Evolutionary conservation across 441 rosid genomes (phyloP).

Genomic region (Arabidopsis lyrata): DNA sequence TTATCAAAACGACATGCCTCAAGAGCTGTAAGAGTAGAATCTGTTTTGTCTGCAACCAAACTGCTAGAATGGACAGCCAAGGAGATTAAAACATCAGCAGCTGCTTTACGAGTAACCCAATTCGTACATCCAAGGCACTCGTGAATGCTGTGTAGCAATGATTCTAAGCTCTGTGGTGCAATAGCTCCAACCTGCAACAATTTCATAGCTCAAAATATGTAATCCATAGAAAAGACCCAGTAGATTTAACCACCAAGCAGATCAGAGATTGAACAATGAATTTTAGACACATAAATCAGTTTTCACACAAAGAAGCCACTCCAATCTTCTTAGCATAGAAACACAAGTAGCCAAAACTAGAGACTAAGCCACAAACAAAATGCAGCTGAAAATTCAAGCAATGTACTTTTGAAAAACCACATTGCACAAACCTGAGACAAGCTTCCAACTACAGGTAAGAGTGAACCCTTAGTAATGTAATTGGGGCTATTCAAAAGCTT

Average conservation of each 20-base stretch:
- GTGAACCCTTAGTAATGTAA: conserved; percentile 76
- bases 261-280: not conserved
- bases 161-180: conserved; percentile 83
- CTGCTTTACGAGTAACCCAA: conserved; percentile 97
- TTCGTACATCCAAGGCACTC: conserved; percentile 87
- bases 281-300: not conserved
- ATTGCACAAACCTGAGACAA: conserved; percentile 81
- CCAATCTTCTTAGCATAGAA: conserved; percentile 18
- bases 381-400: conserved; percentile 11
- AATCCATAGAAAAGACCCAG: not conserved
- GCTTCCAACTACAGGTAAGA: conserved; percentile 76
- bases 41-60: conserved; percentile 71
- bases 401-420: conserved; percentile 8
- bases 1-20: conserved; percentile 96
- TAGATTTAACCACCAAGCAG: conserved; percentile 14
- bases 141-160: conserved; percentile 78
- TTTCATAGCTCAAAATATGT: conserved; percentile 8
- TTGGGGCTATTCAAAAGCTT: conserved; percentile 86
- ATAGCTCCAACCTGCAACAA: conserved; percentile 82
- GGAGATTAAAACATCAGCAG: conserved; percentile 81
- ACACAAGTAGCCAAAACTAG: conserved; percentile 11
- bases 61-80: conserved; percentile 81
- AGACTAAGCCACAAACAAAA: not conserved
- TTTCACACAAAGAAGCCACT: conserved; percentile 17
- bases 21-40: conserved; percentile 69